phyloP scores from a whole-genome alignment of 179 eudicot species.

The Vitellaria paradoxa region DNA sequence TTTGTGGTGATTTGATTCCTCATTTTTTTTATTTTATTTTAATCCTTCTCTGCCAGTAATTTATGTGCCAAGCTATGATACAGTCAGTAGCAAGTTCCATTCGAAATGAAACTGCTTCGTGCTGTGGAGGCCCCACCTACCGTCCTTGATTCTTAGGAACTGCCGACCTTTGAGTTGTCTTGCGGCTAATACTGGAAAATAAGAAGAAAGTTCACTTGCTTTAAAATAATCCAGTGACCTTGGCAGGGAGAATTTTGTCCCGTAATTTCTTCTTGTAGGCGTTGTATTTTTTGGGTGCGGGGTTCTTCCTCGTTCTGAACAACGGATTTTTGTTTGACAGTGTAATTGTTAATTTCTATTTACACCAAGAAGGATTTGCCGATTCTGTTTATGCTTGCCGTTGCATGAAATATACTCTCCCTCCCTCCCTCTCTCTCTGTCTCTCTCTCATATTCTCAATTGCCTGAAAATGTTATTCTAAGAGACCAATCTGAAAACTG shows the following conservation, averaged over 20 bases:
- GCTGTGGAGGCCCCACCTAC: neutral
- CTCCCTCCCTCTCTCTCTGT: too few species aligned
- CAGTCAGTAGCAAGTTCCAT: conserved; percentile 60
- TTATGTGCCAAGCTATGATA: conserved; percentile 65
- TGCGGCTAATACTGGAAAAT: conserved; percentile 6
- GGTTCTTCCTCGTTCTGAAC: neutral
- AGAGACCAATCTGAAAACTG: neutral
- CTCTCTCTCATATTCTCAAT: neutral
- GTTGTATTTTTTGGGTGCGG: conserved; percentile 10
- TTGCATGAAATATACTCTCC: neutral
- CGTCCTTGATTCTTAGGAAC: neutral
- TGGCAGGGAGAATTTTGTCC: neutral
- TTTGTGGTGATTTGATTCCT: neutral
- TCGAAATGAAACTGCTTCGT: conserved; percentile 27
- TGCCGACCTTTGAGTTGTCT: conserved; percentile 12
- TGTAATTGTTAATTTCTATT: neutral
- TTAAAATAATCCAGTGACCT: conserved; percentile 10
- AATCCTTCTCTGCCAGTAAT: conserved; percentile 50
- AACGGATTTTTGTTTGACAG: neutral
- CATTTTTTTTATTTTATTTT: neutral
- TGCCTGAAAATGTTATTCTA: neutral
- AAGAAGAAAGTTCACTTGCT: neutral
- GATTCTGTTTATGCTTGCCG: neutral
- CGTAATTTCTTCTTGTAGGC: conserved; percentile 13
- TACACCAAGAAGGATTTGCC: neutral